Base-by-base conservation (phyloP, 805 yeast genomes). In the Isabelozyma gotoi region DNA sequence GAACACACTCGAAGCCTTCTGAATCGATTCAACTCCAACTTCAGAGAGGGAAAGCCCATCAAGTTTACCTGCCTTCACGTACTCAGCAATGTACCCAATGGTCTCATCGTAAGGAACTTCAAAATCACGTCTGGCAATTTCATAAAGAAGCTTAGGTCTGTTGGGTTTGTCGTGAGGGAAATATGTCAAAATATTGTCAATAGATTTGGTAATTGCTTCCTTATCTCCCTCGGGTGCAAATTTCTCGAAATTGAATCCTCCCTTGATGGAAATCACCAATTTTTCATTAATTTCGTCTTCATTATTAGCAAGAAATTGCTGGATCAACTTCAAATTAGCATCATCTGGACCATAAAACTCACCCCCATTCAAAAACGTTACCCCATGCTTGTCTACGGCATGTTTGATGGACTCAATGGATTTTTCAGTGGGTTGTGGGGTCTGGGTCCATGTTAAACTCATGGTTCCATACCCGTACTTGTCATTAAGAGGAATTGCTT, bases 41-140 rank as follows among this genome's bases (percentile, higher is more conserved):
- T 90, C 97, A 40, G 89, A 81, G 37, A 90, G 67, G 1, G 96
- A 84, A 41, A 85, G 74, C 17, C 85, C 90, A 40, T 81, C 82
- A 51, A 89, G 74, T 35, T 67, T 72, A 15, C 95, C 95, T 7
- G 69, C 62, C 43, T 84, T 79, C 40, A 86, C 78, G 43, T 72
- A 76, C 44, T 80, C 81, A 44, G 76, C 74, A 47, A 89, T 66
- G 37, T 76, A 76, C 19, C 68, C 66, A 36, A 87, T 71, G 0
- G 83, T 74, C 15, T 82, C 81, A 43, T 81, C 88, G 44, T 81
- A 67, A 0, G 88, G 81, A n/a, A 73, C 74, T 1, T 56, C 65
- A 2, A 63, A 63, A 54, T 84, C 91, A 29, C 86, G 69, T 61
- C 97, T 80, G 3, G 95, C 89, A 31, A 80, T 75, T 56, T 86